These are phyloP conservation scores for Colletotrichum eleusines DNA, from an alignment of 2,329 filamentous ascomycete species.

Conservation along the genomic window DNA sequence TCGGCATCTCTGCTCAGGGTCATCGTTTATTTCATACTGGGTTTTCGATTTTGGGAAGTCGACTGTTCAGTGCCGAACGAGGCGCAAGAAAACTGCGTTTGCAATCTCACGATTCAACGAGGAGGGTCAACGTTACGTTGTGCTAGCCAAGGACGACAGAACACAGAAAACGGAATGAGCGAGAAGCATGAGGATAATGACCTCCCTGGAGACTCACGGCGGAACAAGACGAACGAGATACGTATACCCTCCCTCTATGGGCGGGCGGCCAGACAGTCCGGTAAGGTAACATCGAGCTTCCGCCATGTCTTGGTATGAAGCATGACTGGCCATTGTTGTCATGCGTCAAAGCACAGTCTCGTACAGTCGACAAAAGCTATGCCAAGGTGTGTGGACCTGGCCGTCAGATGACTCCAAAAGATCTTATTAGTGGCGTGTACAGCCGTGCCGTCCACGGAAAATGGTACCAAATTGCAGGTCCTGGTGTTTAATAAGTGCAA, in stretches of 20 bases:
- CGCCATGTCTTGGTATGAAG: slow-evolving; percentile 31
- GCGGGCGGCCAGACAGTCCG: background rate
- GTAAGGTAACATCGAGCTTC: background rate
- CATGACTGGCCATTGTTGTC: background rate
- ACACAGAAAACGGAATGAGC: too few species aligned
- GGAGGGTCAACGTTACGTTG: too few species aligned
- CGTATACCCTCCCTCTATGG: background rate
- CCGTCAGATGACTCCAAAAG: slow-evolving; percentile 9
- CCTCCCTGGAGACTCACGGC: background rate
- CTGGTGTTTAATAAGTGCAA: background rate
- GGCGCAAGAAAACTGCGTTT: background rate
- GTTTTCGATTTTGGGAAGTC: too few species aligned
- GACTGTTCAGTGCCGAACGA: too few species aligned
- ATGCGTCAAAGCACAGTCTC: background rate
- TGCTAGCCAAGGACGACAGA: background rate
- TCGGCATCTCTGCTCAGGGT: slow-evolving; percentile 1
- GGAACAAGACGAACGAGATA: slow-evolving; percentile 12
- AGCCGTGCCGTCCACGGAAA: background rate
- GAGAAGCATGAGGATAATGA: background rate
- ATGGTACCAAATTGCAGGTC: background rate
- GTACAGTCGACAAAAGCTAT: background rate
- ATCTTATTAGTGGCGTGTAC: background rate
- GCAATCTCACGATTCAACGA: background rate
- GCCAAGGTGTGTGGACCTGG: slow-evolving; percentile 12
- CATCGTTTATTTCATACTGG: background rate